phyloP scores from a whole-genome alignment of 805 yeast species.

The Yamadazyma sp. region DNA sequence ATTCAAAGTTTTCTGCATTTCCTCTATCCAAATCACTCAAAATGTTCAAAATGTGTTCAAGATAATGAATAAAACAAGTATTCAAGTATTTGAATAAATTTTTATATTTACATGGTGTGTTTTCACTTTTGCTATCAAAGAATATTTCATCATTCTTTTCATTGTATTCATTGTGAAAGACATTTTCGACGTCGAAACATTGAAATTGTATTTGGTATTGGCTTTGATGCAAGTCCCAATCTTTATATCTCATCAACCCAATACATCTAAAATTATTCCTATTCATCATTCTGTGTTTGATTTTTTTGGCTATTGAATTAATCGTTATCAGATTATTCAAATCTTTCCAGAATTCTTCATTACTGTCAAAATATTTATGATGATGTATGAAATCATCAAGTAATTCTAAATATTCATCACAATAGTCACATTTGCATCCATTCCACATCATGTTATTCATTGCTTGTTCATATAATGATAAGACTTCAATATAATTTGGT shows the following conservation, averaged over 20 bases:
- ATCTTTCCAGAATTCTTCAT: slow-evolving; percentile 51
- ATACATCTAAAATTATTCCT: slow-evolving; percentile 12
- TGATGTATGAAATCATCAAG: slow-evolving; percentile 61
- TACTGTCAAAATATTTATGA: slow-evolving; percentile 56
- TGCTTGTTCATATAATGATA: slow-evolving; percentile 67
- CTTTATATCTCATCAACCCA: slow-evolving; percentile 1
- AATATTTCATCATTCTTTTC: slow-evolving; percentile 32
- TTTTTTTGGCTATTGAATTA: slow-evolving; percentile 44
- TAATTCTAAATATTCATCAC: slow-evolving; percentile 46
- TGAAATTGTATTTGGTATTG: slow-evolving; percentile 24
- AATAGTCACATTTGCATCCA: slow-evolving; percentile 65
- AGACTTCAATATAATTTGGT: slow-evolving; percentile 58
- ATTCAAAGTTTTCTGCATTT: slow-evolving; percentile 34
- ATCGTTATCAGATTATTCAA: slow-evolving; percentile 57
- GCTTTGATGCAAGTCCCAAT: slow-evolving; percentile 13
- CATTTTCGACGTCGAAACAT: slow-evolving; percentile 30
- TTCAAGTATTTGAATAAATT: slow-evolving; percentile 11
- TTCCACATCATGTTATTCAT: slow-evolving; percentile 74
- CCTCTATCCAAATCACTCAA: slow-evolving; percentile 37
- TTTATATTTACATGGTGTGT: slow-evolving; percentile 6
- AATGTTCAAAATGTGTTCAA: slow-evolving; percentile 29
- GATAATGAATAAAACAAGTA: slow-evolving; percentile 30
- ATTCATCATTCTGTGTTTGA: slow-evolving; percentile 3
- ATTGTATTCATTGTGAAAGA: slow-evolving; percentile 37
- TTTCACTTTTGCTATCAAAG: slow-evolving; percentile 10